Conservation (phyloP, 1,284 basidiomycete genomes). For the Acaromyces ingoldii region DNA sequence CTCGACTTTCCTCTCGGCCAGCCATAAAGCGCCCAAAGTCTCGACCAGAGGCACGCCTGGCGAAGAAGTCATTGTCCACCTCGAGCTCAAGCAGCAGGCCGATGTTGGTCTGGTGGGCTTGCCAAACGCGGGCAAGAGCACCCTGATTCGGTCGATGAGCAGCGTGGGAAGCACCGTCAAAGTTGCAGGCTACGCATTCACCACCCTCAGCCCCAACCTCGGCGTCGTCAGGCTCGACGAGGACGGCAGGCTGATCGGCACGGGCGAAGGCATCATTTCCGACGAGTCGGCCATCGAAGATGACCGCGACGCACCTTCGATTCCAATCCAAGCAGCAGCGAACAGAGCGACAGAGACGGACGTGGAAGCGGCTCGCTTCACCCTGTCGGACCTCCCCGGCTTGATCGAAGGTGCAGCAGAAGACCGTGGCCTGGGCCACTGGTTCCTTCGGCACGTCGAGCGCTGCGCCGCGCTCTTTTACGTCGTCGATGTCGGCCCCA, state of each 20-base stretch:
- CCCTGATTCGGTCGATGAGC: conserved; percentile 80
- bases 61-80: conserved; percentile 71
- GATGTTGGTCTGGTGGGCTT: conserved; percentile 93
- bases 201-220: conserved; percentile 91
- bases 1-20: conserved; percentile 68
- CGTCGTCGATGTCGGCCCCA: conserved; percentile 77
- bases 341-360: background rate
- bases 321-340: background rate
- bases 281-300: background rate
- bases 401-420: conserved; percentile 77
- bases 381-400: conserved; percentile 95
- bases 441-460: conserved; percentile 88
- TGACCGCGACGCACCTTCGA: background rate
- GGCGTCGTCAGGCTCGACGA: conserved; percentile 78
- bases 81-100: conserved; percentile 92
- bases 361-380: conserved; percentile 61
- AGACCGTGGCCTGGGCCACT: conserved; percentile 87
- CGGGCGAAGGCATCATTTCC: conserved; percentile 14
- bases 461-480: conserved; percentile 83
- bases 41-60: conserved; percentile 66
- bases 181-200: conserved; percentile 87
- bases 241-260: conserved; percentile 53
- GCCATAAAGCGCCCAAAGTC: conserved; percentile 52
- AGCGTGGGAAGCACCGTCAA: conserved; percentile 65
- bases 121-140: conserved; percentile 77